phyloP scores from a whole-genome alignment of 257 asterid species.

The Forsythia suspensa region DNA sequence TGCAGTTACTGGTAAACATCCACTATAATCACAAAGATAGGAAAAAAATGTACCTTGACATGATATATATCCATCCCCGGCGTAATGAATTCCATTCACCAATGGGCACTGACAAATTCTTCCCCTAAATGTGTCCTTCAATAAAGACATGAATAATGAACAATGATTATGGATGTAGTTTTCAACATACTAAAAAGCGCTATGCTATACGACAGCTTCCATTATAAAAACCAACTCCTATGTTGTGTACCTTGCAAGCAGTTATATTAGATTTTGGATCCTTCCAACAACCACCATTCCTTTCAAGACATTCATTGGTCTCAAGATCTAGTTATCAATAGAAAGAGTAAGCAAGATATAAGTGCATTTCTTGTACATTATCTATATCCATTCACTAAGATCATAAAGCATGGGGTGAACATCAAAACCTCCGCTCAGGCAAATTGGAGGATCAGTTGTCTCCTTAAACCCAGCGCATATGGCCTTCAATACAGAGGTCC shows the following conservation, averaged over 20 bases:
- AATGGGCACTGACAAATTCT: slow-evolving; percentile 87
- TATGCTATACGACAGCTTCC: background rate
- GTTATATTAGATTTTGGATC: slow-evolving; percentile 64
- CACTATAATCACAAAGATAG: background rate
- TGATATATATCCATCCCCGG: slow-evolving; percentile 81
- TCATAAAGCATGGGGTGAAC: background rate
- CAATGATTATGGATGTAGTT: background rate
- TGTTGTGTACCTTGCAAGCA: slow-evolving; percentile 70
- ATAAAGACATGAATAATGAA: slow-evolving; percentile 3
- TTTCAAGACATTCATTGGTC: slow-evolving; percentile 83
- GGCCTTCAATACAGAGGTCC: slow-evolving; percentile 78
- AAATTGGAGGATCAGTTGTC: slow-evolving; percentile 86
- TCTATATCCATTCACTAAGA: background rate
- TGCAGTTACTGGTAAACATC: background rate
- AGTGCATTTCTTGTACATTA: background rate
- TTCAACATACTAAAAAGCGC: background rate
- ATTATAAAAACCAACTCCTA: background rate
- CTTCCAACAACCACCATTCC: slow-evolving; percentile 87
- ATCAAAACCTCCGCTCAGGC: slow-evolving; percentile 64
- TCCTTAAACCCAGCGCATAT: slow-evolving; percentile 93
- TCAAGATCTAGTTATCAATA: slow-evolving; percentile 55
- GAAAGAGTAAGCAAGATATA: slow-evolving; percentile 7
- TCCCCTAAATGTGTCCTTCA: slow-evolving; percentile 89
- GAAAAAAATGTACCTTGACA: slow-evolving; percentile 55
- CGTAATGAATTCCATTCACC: slow-evolving; percentile 66